These are phyloP conservation scores for Golubevia sp. DNA, from an alignment of 1,284 basidiomycete species.

Conservation along the genomic window DNA sequence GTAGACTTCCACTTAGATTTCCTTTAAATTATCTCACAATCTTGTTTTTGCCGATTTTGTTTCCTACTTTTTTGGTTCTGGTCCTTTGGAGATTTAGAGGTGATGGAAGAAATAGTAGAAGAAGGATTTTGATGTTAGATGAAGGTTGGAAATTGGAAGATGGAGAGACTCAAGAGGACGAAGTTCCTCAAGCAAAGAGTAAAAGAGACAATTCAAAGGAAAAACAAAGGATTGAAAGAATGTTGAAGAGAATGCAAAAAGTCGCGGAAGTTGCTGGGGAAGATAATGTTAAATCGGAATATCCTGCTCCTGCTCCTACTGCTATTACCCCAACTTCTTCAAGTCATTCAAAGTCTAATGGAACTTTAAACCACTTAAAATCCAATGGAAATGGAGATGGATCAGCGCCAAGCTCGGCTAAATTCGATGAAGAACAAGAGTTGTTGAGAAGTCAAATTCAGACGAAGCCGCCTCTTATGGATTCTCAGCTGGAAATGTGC, in stretches of 20 bases:
- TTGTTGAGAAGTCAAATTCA: too few relatives aligned
- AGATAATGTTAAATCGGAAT: not conserved
- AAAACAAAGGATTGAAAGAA: not conserved
- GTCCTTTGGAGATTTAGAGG: constrained; percentile 20
- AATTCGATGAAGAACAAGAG: too few relatives aligned
- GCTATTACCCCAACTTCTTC: too few relatives aligned
- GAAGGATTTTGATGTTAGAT: constrained; percentile 19
- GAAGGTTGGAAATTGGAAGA: constrained; percentile 20
- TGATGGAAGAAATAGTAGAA: constrained; percentile 11
- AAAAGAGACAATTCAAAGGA: too few relatives aligned
- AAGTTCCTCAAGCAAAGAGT: too few relatives aligned
- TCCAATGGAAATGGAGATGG: too few relatives aligned
- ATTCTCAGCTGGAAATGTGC: constrained; percentile 18
- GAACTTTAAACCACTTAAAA: too few relatives aligned
- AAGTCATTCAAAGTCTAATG: too few relatives aligned
- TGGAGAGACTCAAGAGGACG: not conserved
- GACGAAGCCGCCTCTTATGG: constrained; percentile 11
- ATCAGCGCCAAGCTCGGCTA: too few relatives aligned
- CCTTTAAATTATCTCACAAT: constrained; percentile 39
- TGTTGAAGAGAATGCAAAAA: not conserved
- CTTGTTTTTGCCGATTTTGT: constrained; percentile 21
- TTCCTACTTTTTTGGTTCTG: constrained; percentile 30
- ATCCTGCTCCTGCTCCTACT: too few relatives aligned
- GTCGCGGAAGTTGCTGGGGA: not conserved
- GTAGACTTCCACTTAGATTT: constrained; percentile 24